Evolutionary conservation across 2,329 filamentous ascomycete species (phyloP), one percentile per base, ranked within the genome.

Genomic region (Chrysoporthe puriensis): DNA sequence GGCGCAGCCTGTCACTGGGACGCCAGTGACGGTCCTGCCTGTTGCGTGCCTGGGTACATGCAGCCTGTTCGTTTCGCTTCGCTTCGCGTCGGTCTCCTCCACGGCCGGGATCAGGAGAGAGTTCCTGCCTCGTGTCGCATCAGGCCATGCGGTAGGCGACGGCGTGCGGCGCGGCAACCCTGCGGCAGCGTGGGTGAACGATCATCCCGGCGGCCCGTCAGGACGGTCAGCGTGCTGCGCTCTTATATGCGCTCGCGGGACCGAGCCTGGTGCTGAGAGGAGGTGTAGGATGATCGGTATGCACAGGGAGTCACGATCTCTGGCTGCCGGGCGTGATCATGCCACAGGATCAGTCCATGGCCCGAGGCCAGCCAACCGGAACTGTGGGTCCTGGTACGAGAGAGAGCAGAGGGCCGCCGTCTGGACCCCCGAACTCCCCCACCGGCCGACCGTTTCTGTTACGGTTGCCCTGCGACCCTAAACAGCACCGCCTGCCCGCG

Each of bases 281-380:
- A 42, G 16, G 42, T 18, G 48, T 61, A 46, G 42, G 26, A 48
- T 18, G 43, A 48, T 61, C 48, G 6, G 48, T 48, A 46, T 61
- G 21, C 59, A 61, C 6, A 40, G 14, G 43, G 16, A 42, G 43
- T 46, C 26, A 34, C 42, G n/a, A 46, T 61, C 16, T 14, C 21
- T 21, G 26, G 42, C 13, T 48, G 43, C 42, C 34, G 26, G 21
- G 59, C 43, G 36, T 50, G 43, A 69, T 69, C 68, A 69, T 69
- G 65, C 68, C 64, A 69, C 68, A 50, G 58, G 32, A 46, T 63
- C 62, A 63, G 62, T 46, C 54, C 62, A 63, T 57, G 62, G n/a
- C 5, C 21, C 14, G 6, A 63, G 48, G 34, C 62, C 52, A 32
- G 40, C 13, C 62, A n/a, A 16, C n/a, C 9, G 40, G 52, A 32